These are phyloP conservation scores for Leccinum ponderosum DNA, from an alignment of 1,284 basidiomycete species.

Conservation along the genomic window DNA sequence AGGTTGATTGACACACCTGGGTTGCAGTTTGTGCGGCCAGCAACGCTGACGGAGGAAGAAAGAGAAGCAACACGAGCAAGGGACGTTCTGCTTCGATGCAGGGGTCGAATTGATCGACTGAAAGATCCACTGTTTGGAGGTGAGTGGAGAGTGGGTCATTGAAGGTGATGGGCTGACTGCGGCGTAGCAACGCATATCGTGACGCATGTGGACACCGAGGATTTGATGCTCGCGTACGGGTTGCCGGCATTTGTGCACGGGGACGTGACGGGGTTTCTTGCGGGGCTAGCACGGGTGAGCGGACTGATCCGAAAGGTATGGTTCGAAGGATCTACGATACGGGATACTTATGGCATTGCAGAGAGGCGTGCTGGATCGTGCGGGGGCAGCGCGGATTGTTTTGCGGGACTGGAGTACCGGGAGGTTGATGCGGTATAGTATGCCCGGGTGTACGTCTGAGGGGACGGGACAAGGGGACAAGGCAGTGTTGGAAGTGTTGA, in stretches of 20 bases:
- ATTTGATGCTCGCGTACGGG: constrained; percentile 88
- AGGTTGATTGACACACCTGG: constrained; percentile 85
- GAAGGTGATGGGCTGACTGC: constrained; percentile 14
- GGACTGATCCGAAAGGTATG: constrained; percentile 81
- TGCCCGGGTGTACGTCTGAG: constrained; percentile 45
- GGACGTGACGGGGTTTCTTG: constrained; percentile 77
- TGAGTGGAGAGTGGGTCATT: constrained; percentile 31
- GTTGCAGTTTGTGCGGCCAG: constrained; percentile 57
- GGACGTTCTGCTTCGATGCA: constrained; percentile 77
- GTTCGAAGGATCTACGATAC: constrained; percentile 14
- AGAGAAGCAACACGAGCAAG: constrained; percentile 50
- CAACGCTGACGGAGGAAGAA: constrained; percentile 40
- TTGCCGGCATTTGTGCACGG: constrained; percentile 82
- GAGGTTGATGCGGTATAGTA: constrained; percentile 78
- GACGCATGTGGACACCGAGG: constrained; percentile 72
- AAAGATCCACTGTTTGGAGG: constrained; percentile 82
- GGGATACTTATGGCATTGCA: constrained; percentile 34
- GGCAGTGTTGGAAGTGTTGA: constrained; percentile 47
- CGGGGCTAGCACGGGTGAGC: constrained; percentile 78
- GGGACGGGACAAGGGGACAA: constrained; percentile 41
- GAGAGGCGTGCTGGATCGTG: constrained; percentile 78
- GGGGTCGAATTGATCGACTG: constrained; percentile 86
- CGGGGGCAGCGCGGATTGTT: constrained; percentile 79
- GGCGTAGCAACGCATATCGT: constrained; percentile 71
- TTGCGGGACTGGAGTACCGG: constrained; percentile 90